Evolutionary conservation across 2,329 filamentous ascomycete species (phyloP).

Genomic region (Colletotrichum siamense): DNA sequence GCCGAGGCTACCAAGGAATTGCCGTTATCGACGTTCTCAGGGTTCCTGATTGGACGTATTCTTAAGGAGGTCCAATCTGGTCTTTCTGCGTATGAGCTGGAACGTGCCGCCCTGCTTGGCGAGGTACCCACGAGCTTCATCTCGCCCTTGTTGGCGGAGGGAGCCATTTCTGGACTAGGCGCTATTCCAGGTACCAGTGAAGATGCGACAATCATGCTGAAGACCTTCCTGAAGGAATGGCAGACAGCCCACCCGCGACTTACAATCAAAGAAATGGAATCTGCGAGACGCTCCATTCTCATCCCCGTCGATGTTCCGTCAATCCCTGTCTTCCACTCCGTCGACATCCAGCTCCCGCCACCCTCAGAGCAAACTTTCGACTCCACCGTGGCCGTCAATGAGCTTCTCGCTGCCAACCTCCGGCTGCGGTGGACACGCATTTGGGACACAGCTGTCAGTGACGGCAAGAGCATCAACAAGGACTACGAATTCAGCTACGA

Average conservation of each 20-base stretch:
- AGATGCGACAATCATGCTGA: slow-evolving; percentile 30
- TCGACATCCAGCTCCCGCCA: slow-evolving; percentile 58
- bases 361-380: slow-evolving; percentile 21
- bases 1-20: slow-evolving; percentile 41
- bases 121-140: slow-evolving; percentile 56
- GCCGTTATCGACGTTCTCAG: slow-evolving; percentile 50
- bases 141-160: slow-evolving; percentile 50
- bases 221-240: slow-evolving; percentile 43
- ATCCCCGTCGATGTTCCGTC: slow-evolving; percentile 92
- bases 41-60: slow-evolving; percentile 50
- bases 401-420: slow-evolving; percentile 68
- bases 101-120: slow-evolving; percentile 60
- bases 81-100: slow-evolving; percentile 58
- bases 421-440: slow-evolving; percentile 66
- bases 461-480: slow-evolving; percentile 15
- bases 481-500: slow-evolving; percentile 83
- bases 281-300: slow-evolving; percentile 65
- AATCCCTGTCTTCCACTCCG: slow-evolving; percentile 82
- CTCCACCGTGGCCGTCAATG: slow-evolving; percentile 63
- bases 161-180: slow-evolving; percentile 57
- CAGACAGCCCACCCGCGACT: slow-evolving; percentile 38
- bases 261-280: slow-evolving; percentile 33
- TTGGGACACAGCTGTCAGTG: slow-evolving; percentile 58
- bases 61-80: slow-evolving; percentile 47
- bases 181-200: slow-evolving; percentile 38